Conservation (phyloP, 2,329 filamentous ascomycete species). For the Penicillium italicum region DNA sequence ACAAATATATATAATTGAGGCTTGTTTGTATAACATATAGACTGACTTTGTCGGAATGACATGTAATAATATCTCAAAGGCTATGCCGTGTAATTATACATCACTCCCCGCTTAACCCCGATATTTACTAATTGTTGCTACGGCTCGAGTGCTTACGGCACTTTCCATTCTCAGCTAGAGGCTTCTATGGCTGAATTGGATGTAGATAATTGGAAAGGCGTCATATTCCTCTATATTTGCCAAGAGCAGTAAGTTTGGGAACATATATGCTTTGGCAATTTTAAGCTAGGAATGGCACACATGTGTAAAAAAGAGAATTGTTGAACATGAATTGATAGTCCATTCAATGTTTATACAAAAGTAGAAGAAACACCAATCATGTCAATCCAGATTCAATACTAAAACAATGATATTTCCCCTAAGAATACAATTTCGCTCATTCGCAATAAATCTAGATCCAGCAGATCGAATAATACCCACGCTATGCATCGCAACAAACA, state of each 20-base stretch:
- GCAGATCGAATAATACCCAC: slow-evolving; percentile 24
- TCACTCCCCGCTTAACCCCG: too few species aligned
- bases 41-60: neutral
- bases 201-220: neutral
- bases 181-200: neutral
- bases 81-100: neutral
- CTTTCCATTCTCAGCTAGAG: neutral
- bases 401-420: slow-evolving; percentile 1
- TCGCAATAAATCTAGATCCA: slow-evolving; percentile 9
- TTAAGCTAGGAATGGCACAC: neutral
- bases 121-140: neutral
- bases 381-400: neutral
- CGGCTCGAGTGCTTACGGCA: neutral
- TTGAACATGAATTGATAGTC: neutral
- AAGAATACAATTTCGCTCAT: slow-evolving; percentile 20
- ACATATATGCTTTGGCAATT: neutral
- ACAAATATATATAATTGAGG: too few species aligned
- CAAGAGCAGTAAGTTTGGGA: neutral
- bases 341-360: neutral
- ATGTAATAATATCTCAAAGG: neutral
- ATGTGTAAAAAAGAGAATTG: neutral
- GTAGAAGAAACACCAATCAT: neutral
- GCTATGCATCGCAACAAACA: slow-evolving; percentile 29
- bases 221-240: neutral
- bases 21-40: neutral